Evolutionary conservation across 139 green algal species (phyloP), one percentile per base, ranked within the genome.

Genomic region (Chlorella sp.): DNA sequence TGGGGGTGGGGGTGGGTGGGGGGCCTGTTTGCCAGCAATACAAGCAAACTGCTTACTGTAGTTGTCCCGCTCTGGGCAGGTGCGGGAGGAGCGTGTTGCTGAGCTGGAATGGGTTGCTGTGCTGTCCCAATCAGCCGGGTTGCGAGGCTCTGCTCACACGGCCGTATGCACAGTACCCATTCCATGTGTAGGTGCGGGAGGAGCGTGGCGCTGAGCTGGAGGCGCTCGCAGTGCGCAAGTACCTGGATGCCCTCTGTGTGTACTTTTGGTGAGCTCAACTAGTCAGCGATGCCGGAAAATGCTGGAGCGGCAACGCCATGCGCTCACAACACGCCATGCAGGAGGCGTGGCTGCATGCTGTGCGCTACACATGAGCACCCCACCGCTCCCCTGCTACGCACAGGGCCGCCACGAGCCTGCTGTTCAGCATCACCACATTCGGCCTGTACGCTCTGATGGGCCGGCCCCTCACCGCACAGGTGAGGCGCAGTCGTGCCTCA

Each of bases 171-270:
- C n/a, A n/a, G n/a, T n/a, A n/a, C n/a, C n/a, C n/a, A n/a, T n/a
- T n/a, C n/a, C n/a, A n/a, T n/a, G 7, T 7, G 11, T 11, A 55
- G 44, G 41, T 51, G 32, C 82, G 84, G 69, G 82, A 91, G 39
- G 62, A 47, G 2, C 88, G 94, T 6, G 2, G 25, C 3, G 25
- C 25, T 2, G 93, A 97, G 86, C 74, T 97, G 39, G 62, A 69
- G 13, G 83, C 78, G 0, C 89, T 97, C 63, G 85, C 90, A 2
- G 74, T 92, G 18, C 90, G 92, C 69, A 98, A 98, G 88, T 98
- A 98, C 84, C 82, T 98, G 67, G 96, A 98, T 67, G 96, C 96
- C 0, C 78, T 96, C 56, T 98, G 96, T 81, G 96, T 98, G 5
- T 98, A 95, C 84, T 94, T 96, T 41, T 98, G 96, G 96, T 71